Conservation (phyloP, 2,329 filamentous ascomycete genomes). For the Epichloe scottii region DNA sequence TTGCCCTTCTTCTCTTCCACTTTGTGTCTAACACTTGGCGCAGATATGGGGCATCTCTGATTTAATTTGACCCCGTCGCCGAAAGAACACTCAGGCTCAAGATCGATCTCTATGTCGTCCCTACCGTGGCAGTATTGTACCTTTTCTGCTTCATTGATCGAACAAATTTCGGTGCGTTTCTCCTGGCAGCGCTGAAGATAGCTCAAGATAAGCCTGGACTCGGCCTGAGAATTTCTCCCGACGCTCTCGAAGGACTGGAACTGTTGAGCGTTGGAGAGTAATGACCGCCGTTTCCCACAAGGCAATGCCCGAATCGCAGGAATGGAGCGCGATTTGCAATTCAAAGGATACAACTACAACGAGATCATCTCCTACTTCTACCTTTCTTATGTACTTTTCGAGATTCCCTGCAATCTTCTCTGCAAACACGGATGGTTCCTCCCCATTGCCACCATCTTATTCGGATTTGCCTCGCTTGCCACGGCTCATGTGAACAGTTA, state of each 20-base stretch:
- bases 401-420: constrained; percentile 54
- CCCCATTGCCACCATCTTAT: constrained; percentile 46
- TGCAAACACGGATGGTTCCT: constrained; percentile 67
- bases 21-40: not conserved
- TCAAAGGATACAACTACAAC: constrained; percentile 57
- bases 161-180: constrained; percentile 52
- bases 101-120: constrained; percentile 53
- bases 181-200: not conserved
- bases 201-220: no score
- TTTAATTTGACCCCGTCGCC: constrained; percentile 42
- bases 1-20: not conserved
- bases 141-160: constrained; percentile 65
- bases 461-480: constrained; percentile 49
- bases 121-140: constrained; percentile 53
- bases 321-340: constrained; percentile 46
- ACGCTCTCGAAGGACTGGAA: not conserved
- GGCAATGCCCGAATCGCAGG: constrained; percentile 58
- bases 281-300: constrained; percentile 13
- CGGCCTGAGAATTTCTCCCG: no score
- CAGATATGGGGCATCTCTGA: constrained; percentile 14
- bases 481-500: constrained; percentile 52
- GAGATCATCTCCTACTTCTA: constrained; percentile 56
- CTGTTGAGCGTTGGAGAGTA: not conserved
- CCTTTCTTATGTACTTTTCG: constrained; percentile 59
- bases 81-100: constrained; percentile 48